Conservation (phyloP, 2,329 filamentous ascomycete species). For the Orbilia quercus region DNA sequence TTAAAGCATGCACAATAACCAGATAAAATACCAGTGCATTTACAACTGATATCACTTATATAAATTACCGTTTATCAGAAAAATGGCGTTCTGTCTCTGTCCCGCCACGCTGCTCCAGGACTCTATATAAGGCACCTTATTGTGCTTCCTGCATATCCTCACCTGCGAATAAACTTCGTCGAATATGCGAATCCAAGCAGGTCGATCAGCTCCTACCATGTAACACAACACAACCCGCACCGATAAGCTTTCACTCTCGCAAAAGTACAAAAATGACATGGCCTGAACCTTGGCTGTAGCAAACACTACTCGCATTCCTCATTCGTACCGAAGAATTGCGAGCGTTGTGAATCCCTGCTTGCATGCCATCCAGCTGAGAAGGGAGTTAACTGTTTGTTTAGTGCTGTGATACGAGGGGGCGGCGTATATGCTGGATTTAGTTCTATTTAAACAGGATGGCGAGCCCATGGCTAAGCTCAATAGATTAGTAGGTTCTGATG, state of each 20-base stretch:
- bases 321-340: conserved; percentile 29
- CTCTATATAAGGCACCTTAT: no score
- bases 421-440: no score
- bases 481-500: not conserved
- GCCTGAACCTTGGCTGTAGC: not conserved
- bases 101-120: no score
- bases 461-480: not conserved
- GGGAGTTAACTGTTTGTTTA: not conserved
- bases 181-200: not conserved
- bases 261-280: conserved; percentile 18
- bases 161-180: not conserved
- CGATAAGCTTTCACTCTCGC: conserved; percentile 16
- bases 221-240: conserved; percentile 26
- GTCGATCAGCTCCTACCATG: conserved; percentile 8
- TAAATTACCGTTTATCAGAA: no score
- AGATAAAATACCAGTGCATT: no score
- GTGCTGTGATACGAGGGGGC: not conserved
- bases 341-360: conserved; percentile 6
- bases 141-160: no score
- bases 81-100: no score
- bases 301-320: conserved; percentile 30
- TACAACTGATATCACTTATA: no score
- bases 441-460: conserved; percentile 25
- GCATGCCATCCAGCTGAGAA: not conserved
- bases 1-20: no score